phyloP scores from a whole-genome alignment of 2,329 filamentous ascomycete species.

The Biscogniauxia marginata region DNA sequence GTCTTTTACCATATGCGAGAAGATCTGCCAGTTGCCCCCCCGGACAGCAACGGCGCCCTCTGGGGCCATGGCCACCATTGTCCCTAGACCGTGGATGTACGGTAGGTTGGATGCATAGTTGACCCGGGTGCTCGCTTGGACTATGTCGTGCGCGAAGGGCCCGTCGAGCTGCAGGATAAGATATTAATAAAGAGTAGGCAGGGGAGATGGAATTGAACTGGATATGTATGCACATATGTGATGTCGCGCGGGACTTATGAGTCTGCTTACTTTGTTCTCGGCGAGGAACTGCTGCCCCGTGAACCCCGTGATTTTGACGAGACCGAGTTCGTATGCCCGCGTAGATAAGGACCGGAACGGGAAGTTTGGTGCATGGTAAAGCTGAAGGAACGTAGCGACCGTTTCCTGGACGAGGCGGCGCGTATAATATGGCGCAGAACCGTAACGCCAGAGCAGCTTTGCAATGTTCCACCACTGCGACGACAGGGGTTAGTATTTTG shows the following conservation, averaged over 20 bases:
- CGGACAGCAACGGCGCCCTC: constrained; percentile 76
- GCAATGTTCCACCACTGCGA: constrained; percentile 75
- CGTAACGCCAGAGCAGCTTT: constrained; percentile 84
- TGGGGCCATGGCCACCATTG: constrained; percentile 86
- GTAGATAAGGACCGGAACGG: constrained; percentile 77
- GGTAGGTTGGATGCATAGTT: constrained; percentile 91
- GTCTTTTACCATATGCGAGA: constrained; percentile 71
- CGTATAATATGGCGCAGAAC: constrained; percentile 71
- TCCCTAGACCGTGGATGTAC: constrained; percentile 84
- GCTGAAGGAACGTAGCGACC: constrained; percentile 69
- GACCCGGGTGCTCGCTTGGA: constrained; percentile 87
- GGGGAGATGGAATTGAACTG: neutral
- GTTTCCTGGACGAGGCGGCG: constrained; percentile 69
- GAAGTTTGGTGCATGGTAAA: constrained; percentile 81
- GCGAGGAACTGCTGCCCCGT: constrained; percentile 74
- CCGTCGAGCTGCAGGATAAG: constrained; percentile 50
- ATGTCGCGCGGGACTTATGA: neutral
- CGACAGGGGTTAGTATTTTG: neutral
- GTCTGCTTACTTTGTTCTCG: constrained; percentile 53
- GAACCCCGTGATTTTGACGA: constrained; percentile 63
- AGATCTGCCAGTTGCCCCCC: constrained; percentile 94
- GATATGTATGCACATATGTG: too few species aligned
- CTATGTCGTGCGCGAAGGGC: constrained; percentile 73
- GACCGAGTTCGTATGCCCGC: constrained; percentile 63
- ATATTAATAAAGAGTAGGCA: neutral